Conservation (phyloP, 2,329 filamentous ascomycete genomes). For the Dothideomycetes sp. region DNA sequence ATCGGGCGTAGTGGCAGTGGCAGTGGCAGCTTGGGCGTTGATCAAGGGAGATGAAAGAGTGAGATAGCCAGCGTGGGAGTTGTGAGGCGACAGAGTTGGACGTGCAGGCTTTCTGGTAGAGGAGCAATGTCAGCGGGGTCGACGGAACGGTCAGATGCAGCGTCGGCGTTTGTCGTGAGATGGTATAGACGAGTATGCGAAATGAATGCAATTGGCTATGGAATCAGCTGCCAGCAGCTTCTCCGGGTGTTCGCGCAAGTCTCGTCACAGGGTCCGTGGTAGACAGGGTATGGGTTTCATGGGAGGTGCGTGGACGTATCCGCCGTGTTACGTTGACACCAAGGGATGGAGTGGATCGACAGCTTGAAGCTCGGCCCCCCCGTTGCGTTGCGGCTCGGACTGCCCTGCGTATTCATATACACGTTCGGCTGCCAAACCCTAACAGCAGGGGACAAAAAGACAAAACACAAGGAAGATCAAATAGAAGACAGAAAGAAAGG, state of each 20-base stretch:
- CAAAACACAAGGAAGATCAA: no score
- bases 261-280: not conserved
- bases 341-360: not conserved
- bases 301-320: not conserved
- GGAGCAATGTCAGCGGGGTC: not conserved
- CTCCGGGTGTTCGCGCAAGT: not conserved
- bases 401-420: not conserved
- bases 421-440: no score
- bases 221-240: not conserved
- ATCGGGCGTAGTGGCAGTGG: slow-evolving; percentile 4
- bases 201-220: no score
- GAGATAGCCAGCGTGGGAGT: slow-evolving; percentile 37
- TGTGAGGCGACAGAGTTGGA: slow-evolving; percentile 30
- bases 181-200: no score
- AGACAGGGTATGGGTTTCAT: not conserved
- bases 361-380: not conserved
- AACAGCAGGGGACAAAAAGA: no score
- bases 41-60: slow-evolving; percentile 38
- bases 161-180: no score
- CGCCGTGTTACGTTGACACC: not conserved
- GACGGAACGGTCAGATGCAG: no score
- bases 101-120: slow-evolving; percentile 5
- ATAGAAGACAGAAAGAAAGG: not conserved
- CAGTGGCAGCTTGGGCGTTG: slow-evolving; percentile 13
- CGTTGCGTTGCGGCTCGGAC: not conserved